Conservation (phyloP, 495 filamentous ascomycete genomes). For the Hypoxylon rickii region DNA sequence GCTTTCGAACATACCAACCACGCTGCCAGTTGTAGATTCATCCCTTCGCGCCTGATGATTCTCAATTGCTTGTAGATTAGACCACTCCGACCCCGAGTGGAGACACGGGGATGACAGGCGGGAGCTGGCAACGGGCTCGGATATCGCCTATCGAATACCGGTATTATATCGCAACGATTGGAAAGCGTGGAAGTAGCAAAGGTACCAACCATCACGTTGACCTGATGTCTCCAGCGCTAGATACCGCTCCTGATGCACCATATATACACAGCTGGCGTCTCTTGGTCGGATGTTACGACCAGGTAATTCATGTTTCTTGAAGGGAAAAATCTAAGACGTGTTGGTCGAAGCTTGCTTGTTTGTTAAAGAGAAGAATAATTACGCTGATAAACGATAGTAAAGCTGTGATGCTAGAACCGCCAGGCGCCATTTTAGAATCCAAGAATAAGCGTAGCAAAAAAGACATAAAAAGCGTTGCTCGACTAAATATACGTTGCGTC, state of each 20-base stretch:
- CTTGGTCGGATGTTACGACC: slow-evolving; percentile 11
- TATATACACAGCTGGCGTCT: slow-evolving; percentile 25
- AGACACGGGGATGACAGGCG: no score
- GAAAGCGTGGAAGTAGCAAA: not conserved
- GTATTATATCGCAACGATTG: slow-evolving; percentile 17
- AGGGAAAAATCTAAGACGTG: slow-evolving; percentile 14
- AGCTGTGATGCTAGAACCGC: slow-evolving; percentile 23
- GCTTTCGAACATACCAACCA: not conserved
- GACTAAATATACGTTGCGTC: slow-evolving; percentile 15
- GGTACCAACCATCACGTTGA: not conserved
- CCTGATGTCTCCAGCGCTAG: not conserved
- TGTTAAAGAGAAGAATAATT: slow-evolving; percentile 16
- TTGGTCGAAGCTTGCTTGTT: slow-evolving; percentile 6
- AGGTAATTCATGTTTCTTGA: slow-evolving; percentile 11
- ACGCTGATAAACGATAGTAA: slow-evolving; percentile 30
- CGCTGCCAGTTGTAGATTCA: not conserved
- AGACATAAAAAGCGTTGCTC: slow-evolving; percentile 20
- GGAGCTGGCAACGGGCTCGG: not conserved
- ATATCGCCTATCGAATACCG: not conserved
- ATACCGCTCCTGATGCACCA: slow-evolving; percentile 10
- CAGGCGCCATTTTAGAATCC: slow-evolving; percentile 27
- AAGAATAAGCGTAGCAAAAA: slow-evolving; percentile 11
- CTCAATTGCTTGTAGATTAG: not conserved
- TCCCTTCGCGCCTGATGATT: not conserved
- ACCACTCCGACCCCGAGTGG: no score